A percentile compares a stretch with the other conserved stretches of the same genome.
phyloP scores from a whole-genome alignment of 306 rosid genomes.

The Cucumis cinereus region DNA sequence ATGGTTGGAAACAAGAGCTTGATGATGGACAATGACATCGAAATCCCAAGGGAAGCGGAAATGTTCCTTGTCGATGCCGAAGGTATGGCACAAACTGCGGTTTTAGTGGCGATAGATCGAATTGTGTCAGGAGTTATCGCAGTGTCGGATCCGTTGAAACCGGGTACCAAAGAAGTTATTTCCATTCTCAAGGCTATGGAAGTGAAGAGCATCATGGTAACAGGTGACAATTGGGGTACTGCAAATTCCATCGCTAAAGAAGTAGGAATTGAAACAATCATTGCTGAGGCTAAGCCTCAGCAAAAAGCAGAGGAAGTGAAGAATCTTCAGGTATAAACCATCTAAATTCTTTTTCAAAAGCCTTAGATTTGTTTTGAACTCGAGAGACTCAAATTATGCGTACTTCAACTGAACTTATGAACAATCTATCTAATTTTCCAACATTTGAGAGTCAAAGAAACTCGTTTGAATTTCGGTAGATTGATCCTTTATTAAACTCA shows the following conservation, averaged over 20 bases:
- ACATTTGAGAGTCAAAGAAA: too few relatives aligned
- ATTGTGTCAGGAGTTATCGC: slow-evolving; percentile 50
- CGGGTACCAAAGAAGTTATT: slow-evolving; percentile 47
- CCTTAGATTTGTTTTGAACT: not conserved
- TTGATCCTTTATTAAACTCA: too few relatives aligned
- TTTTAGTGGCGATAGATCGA: slow-evolving; percentile 43
- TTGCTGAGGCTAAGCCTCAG: slow-evolving; percentile 74
- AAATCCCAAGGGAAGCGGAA: slow-evolving; percentile 38
- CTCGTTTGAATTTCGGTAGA: too few relatives aligned
- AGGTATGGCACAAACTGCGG: slow-evolving; percentile 57
- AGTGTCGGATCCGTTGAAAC: slow-evolving; percentile 73
- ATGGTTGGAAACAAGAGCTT: slow-evolving; percentile 59
- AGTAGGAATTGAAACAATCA: slow-evolving; percentile 55
- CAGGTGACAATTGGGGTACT: slow-evolving; percentile 91
- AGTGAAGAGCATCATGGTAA: slow-evolving; percentile 59
- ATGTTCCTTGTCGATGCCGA: slow-evolving; percentile 51
- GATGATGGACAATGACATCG: slow-evolving; percentile 38
- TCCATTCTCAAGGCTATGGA: slow-evolving; percentile 73
- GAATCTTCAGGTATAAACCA: slow-evolving; percentile 43
- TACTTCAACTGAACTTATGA: too few relatives aligned
- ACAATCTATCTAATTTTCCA: too few relatives aligned
- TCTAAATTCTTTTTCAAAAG: not conserved
- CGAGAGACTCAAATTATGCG: too few relatives aligned
- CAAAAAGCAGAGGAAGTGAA: slow-evolving; percentile 52
- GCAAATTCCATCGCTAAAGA: slow-evolving; percentile 73